phyloP scores from a whole-genome alignment of 805 yeast genomes.

The Metschnikowia lunata region DNA sequence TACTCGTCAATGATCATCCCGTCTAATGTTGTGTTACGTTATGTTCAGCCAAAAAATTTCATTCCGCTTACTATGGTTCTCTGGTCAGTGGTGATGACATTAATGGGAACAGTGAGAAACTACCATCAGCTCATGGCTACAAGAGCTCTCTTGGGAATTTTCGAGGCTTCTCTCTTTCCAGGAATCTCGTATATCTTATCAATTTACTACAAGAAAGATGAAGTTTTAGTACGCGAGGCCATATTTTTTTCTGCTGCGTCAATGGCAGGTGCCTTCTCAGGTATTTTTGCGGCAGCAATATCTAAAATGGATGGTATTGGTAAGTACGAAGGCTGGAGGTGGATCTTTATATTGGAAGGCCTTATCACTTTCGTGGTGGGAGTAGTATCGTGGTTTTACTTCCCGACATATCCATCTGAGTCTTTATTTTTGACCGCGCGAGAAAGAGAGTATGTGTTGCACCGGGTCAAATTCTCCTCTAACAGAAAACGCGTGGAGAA shows the following conservation, averaged over 20 bases:
- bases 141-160: slow-evolving; percentile 60
- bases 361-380: slow-evolving; percentile 8
- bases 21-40: slow-evolving; percentile 57
- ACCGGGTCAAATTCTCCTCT: slow-evolving; percentile 7
- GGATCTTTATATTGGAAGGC: slow-evolving; percentile 16
- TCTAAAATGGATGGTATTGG: slow-evolving; percentile 45
- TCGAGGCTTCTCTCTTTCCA: slow-evolving; percentile 71
- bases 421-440: slow-evolving; percentile 8
- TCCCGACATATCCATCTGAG: slow-evolving; percentile 9
- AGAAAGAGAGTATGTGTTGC: slow-evolving; percentile 10
- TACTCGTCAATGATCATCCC: slow-evolving; percentile 61
- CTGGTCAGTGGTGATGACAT: slow-evolving; percentile 62
- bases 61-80: slow-evolving; percentile 50
- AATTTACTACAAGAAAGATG: slow-evolving; percentile 59
- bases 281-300: slow-evolving; percentile 64
- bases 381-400: slow-evolving; percentile 4
- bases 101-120: slow-evolving; percentile 59
- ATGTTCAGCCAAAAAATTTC: slow-evolving; percentile 62
- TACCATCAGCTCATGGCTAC: slow-evolving; percentile 60
- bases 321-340: slow-evolving; percentile 13
- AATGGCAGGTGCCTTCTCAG: slow-evolving; percentile 75
- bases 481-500: slow-evolving; percentile 1
- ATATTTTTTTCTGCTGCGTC: slow-evolving; percentile 67
- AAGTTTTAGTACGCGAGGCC: slow-evolving; percentile 65
- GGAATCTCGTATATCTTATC: slow-evolving; percentile 67